Base-by-base conservation (phyloP, 805 yeast genomes). In the Cyberlindnera japonica region DNA sequence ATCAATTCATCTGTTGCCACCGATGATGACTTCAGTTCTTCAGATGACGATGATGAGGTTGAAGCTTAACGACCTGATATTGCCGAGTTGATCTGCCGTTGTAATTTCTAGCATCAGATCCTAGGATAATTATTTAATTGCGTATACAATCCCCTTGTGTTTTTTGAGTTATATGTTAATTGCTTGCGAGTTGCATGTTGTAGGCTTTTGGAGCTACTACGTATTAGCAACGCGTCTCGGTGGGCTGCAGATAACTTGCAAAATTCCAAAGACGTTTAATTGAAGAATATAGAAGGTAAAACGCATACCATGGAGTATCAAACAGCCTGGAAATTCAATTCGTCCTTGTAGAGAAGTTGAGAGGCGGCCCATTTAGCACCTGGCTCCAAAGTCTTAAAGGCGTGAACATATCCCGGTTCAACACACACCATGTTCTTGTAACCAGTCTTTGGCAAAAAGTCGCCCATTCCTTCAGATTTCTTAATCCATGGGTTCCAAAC, bases 401-500 rank as follows among this genome's bases (percentile, higher is more conserved):
- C 79, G 43, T 76, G 72, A 28, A 93, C 98, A 51, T 81, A 72
- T 31, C 99, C 99, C 3, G 96, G 95, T 64, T 93, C 99, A 42
- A 93, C 75, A 65, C 99, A 93, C 43, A 93, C 77, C 98, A 93
- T 91, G 33, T 81, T 70, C 50, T 79, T 72, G 68, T 71, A 93
- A 6, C 96, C 98, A 39, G 65, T 62, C 59, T 85, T 87, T 37
- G 98, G 99, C 53, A 72, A 75, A 56, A 91, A 93, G 65, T 93
- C 99, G 30, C 70, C 81, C 91, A 93, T 86, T 2, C 83, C 81
- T 18, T 66, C 69, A n/a, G 93, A 77, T 61, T 84, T 86, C 41
- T 83, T 74, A 50, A 76, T 69, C 99, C 98, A 93, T 26, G 99
- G 99, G 63, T 93, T 93, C 99, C 99, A 93, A 40, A 93, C 97